Evolutionary conservation across 306 rosid genomes (phyloP).

Genomic region (Rosa persica): DNA sequence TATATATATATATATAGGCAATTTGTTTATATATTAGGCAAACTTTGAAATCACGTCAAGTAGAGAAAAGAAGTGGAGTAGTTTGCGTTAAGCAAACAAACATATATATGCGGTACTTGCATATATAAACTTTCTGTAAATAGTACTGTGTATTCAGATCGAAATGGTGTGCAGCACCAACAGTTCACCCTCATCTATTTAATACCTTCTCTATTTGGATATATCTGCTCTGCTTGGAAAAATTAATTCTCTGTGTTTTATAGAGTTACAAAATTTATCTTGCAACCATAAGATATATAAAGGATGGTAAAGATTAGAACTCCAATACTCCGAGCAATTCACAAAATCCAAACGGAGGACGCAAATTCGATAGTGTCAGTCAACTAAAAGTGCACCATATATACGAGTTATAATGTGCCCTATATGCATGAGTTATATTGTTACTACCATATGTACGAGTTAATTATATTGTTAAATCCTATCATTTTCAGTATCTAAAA

Average conservation of each 20-base stretch:
- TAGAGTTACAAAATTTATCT: too few relatives aligned
- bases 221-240: not conserved
- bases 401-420: too few relatives aligned
- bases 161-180: not conserved
- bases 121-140: not conserved
- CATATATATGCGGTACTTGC: slow-evolving; percentile 23
- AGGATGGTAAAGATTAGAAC: too few relatives aligned
- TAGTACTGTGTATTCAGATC: not conserved
- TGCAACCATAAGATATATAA: too few relatives aligned
- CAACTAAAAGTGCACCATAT: not conserved
- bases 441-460: not conserved
- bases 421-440: too few relatives aligned
- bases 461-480: too few relatives aligned
- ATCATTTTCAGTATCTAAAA: too few relatives aligned
- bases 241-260: too few relatives aligned
- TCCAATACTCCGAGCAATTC: too few relatives aligned
- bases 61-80: slow-evolving; percentile 23
- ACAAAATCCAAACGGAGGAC: too few relatives aligned
- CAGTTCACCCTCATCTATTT: not conserved
- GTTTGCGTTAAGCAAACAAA: slow-evolving; percentile 95
- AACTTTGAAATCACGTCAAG: slow-evolving; percentile 75
- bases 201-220: not conserved
- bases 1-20: not conserved
- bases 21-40: slow-evolving; percentile 29
- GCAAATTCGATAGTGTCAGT: too few relatives aligned